These are phyloP conservation scores for Solanum chmielewskii DNA, from an alignment of 257 asterid genomes.

Conservation along the genomic window DNA sequence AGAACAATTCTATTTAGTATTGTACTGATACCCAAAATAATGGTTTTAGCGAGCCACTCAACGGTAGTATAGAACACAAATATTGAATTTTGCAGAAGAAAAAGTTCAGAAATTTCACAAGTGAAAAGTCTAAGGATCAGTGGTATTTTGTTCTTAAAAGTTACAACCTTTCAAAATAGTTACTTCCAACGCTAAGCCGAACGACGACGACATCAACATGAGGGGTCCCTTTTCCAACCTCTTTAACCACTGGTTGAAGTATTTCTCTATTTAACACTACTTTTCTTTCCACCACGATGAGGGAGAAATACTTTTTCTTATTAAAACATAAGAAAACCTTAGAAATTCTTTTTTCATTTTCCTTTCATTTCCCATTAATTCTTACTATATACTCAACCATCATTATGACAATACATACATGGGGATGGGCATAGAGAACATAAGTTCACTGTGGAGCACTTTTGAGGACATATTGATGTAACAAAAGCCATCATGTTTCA, in stretches of 20 bases:
- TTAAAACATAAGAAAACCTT: background rate
- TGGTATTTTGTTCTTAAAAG: no score
- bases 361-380: background rate
- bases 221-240: background rate
- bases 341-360: no score
- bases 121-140: no score
- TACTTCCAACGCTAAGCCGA: no score
- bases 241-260: background rate
- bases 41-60: no score
- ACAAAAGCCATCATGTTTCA: background rate
- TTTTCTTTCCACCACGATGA: background rate
- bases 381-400: background rate
- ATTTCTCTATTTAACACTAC: background rate
- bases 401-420: background rate
- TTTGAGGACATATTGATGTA: background rate
- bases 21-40: no score
- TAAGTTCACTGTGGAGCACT: background rate
- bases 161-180: no score
- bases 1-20: no score
- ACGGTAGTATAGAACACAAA: no score
- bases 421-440: background rate
- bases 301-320: background rate
- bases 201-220: background rate
- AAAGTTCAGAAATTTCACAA: no score
- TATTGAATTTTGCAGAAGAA: no score